Evolutionary conservation across 2,329 filamentous ascomycete species (phyloP), one percentile per base, ranked within the genome.

Genomic region (Akanthomyces uredinophilus): DNA sequence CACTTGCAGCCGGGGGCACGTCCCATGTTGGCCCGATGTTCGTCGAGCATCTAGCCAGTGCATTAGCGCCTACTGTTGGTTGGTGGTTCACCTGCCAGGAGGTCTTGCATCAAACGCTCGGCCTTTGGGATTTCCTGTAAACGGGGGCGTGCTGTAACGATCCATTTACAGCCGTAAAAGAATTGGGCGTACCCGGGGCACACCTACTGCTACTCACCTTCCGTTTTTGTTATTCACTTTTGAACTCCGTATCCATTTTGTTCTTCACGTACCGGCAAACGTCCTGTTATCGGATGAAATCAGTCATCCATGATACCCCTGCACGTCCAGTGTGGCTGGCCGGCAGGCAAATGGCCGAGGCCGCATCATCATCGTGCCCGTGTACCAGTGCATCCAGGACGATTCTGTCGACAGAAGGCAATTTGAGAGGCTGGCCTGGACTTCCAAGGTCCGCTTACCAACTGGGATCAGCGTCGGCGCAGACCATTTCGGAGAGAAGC

Each of bases 21-120:
- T 39, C 46, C 49, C 57, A 60, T 44, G 37, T 44, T 60, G 39
- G 57, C 47, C 57, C 35, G 47, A 60, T 52, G 41, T 43, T 22
- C 22, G 14, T 13, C 20, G 32, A 14, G 35, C 32, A 24, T 27
- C 46, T 16, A 43, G 35, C 37, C 35, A 35, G 16, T 35, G 57
- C 35, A 44, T 60, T 60, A 60, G 57, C 57, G 47, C 35, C 35
- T 24, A 11, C n/a, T n/a, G 29, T 32, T 32, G 18, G 27, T 22
- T 51, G 22, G 47, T 32, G 14, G 14, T 47, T 47, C 27, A 46
- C 16, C 14, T 29, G n/a, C n/a, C n/a, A n/a, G n/a, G n/a, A 13
- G 32, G 43, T 57, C 27, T 46, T 7, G 18, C n/a, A 20, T 27
- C 27, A 47, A 29, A 41, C 32, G 24, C 56, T 46, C 27, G 18